These are phyloP conservation scores for Pythium myriotylum DNA, from an alignment of 352 stramenopile species.

Conservation along the genomic window DNA sequence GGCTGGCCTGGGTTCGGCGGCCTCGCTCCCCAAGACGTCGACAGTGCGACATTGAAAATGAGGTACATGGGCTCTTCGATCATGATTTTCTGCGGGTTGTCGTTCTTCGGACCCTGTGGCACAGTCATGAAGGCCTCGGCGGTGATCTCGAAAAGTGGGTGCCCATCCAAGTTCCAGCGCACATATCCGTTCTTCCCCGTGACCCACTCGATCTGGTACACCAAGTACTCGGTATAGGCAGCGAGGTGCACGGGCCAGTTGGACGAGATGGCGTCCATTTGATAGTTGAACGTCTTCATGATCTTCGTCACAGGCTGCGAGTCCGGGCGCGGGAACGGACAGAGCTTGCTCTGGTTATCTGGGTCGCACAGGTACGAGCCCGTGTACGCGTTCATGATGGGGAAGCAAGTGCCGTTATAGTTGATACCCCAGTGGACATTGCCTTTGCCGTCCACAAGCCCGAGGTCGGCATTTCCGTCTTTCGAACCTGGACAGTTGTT, in stretches of 20 bases:
- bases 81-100: conserved; percentile 43
- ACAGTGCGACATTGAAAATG: conserved; percentile 92
- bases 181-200: conserved; percentile 43
- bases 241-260: conserved; percentile 61
- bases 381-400: conserved; percentile 27
- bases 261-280: conserved; percentile 60
- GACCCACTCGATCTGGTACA: conserved; percentile 42
- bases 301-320: conserved; percentile 38
- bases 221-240: conserved; percentile 49
- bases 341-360: conserved; percentile 33
- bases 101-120: conserved; percentile 39
- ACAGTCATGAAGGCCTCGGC: conserved; percentile 45
- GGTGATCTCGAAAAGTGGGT: conserved; percentile 54
- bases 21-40: conserved; percentile 72
- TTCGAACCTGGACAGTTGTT: conserved; percentile 46
- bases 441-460: conserved; percentile 46
- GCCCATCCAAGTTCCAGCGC: conserved; percentile 55
- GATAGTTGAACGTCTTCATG: conserved; percentile 63
- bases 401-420: conserved; percentile 31
- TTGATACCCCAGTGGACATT: conserved; percentile 29
- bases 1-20: conserved; percentile 45
- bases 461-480: conserved; percentile 57
- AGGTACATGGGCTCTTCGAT: conserved; percentile 65
- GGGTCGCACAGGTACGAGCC: conserved; percentile 28
- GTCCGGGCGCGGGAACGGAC: conserved; percentile 35